Evolutionary conservation across 306 rosid genomes (phyloP).

Genomic region (Citrullus colocynthis): DNA sequence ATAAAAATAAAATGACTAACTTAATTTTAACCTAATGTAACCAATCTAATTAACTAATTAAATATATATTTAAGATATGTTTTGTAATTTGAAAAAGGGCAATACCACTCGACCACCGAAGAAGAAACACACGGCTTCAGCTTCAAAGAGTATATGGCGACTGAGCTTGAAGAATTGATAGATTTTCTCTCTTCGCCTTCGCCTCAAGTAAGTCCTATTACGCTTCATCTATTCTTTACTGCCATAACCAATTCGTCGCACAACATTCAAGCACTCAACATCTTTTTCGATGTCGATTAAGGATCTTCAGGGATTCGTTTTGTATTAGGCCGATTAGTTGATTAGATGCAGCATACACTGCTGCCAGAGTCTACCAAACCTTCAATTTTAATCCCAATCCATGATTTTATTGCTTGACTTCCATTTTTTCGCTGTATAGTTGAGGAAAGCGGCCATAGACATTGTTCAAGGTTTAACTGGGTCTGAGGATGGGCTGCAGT

Average conservation of each 20-base stretch:
- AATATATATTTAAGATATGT: background rate
- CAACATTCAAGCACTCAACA: background rate
- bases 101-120: background rate
- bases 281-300: background rate
- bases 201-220: conserved; percentile 33
- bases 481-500: conserved; percentile 68
- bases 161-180: conserved; percentile 77
- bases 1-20: no score
- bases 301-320: background rate
- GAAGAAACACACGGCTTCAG: background rate
- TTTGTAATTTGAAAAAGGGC: background rate
- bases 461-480: conserved; percentile 88
- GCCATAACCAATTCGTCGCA: no score
- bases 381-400: background rate
- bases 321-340: background rate
- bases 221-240: no score
- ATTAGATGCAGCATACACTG: background rate
- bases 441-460: conserved; percentile 71
- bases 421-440: conserved; percentile 16
- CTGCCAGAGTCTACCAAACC: background rate
- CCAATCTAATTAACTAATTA: no score
- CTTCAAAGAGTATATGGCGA: conserved; percentile 42
- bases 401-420: background rate
- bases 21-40: no score
- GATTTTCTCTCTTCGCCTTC: conserved; percentile 66